phyloP scores from a whole-genome alignment of 73 alveolate genomes.

The Breviolum minutum region DNA sequence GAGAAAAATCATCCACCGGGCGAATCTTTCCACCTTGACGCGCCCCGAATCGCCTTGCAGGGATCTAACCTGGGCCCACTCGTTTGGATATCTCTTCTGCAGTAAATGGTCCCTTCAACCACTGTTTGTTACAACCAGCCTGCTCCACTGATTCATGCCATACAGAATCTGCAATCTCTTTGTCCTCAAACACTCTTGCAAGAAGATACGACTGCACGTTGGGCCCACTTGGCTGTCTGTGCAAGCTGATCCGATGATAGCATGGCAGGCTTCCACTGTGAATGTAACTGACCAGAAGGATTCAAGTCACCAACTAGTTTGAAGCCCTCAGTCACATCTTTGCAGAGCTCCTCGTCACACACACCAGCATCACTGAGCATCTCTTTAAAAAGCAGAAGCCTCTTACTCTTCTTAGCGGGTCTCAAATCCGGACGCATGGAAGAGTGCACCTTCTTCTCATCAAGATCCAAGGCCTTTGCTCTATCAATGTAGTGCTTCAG shows the following conservation, averaged over 20 bases:
- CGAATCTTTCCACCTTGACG: too few relatives aligned
- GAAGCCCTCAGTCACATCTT: not conserved
- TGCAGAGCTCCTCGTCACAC: not conserved
- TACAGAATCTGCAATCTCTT: not conserved
- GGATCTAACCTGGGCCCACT: not conserved
- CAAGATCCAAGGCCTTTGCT: not conserved
- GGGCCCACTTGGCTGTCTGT: not conserved
- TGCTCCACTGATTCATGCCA: not conserved
- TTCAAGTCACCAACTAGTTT: not conserved
- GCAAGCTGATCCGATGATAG: not conserved
- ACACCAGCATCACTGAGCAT: not conserved
- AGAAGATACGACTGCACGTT: not conserved
- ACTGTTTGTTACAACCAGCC: not conserved
- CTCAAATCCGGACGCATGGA: not conserved
- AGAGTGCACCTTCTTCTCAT: not conserved
- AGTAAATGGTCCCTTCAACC: not conserved
- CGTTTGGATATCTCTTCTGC: not conserved
- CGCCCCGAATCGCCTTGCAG: too few relatives aligned
- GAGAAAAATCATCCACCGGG: too few relatives aligned
- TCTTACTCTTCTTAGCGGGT: not conserved
- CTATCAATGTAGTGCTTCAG: not conserved
- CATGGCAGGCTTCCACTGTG: not conserved
- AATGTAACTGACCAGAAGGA: not conserved
- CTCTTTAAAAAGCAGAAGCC: not conserved
- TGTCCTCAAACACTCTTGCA: not conserved